phyloP scores from a whole-genome alignment of 352 stramenopile genomes.

The Pelagophyceae sp. region DNA sequence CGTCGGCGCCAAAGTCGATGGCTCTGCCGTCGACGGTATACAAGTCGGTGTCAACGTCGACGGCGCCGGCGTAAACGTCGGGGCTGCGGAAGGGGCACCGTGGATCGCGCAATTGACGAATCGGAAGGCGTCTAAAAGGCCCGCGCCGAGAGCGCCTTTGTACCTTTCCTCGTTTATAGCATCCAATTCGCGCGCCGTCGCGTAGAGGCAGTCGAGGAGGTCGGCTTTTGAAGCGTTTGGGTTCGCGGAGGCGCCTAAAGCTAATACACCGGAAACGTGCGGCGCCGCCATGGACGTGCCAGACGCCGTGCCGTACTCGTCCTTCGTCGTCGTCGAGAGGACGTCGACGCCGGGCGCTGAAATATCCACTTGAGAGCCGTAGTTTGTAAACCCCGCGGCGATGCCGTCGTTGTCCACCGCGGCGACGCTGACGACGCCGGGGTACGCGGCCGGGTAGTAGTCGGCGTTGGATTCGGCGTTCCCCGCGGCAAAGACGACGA shows the following conservation, averaged over 20 bases:
- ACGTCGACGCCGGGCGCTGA: constrained; percentile 11
- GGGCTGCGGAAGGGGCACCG: background rate
- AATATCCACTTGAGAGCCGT: background rate
- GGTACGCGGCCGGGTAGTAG: constrained; percentile 4
- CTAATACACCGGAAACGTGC: background rate
- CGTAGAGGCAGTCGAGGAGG: background rate
- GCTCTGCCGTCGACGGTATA: too few species aligned
- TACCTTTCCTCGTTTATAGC: background rate
- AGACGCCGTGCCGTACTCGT: background rate
- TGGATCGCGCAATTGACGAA: background rate
- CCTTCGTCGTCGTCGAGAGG: background rate
- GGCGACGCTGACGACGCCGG: background rate
- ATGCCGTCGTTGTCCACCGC: background rate
- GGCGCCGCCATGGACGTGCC: constrained; percentile 16
- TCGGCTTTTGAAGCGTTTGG: background rate
- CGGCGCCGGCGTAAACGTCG: too few species aligned
- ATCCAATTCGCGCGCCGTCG: background rate
- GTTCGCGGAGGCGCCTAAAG: background rate
- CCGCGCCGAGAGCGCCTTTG: background rate
- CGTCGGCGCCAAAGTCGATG: too few species aligned
- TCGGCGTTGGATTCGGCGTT: background rate
- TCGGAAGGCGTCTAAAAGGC: background rate
- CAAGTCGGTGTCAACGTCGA: too few species aligned
- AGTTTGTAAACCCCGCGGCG: constrained; percentile 8
- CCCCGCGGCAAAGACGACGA: constrained; percentile 16